Evolutionary conservation across 192 early-diverging fungal species (phyloP).

Genomic region (Gamsiella multidivaricata): DNA sequence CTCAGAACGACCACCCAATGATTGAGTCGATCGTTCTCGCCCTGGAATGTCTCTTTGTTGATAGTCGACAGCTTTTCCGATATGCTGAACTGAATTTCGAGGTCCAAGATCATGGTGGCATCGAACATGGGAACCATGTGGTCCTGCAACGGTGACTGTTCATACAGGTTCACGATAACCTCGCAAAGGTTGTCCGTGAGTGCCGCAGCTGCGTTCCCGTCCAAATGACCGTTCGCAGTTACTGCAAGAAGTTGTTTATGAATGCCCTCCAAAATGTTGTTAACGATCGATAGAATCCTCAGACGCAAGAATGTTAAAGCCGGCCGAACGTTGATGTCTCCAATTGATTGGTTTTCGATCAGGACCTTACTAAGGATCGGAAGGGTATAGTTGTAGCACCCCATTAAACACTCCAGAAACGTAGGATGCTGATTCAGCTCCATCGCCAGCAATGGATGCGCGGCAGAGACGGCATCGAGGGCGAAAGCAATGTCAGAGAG

Average conservation of each 20-base stretch:
- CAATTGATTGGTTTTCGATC: slow-evolving; percentile 7
- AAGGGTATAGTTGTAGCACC: slow-evolving; percentile 51
- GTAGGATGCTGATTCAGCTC: slow-evolving; percentile 33
- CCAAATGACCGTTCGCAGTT: slow-evolving; percentile 18
- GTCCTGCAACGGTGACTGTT: slow-evolving; percentile 69
- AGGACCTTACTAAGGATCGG: slow-evolving; percentile 20
- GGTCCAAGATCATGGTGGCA: slow-evolving; percentile 87
- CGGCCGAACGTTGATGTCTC: slow-evolving; percentile 16
- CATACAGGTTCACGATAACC: slow-evolving; percentile 68
- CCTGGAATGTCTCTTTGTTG: slow-evolving; percentile 47
- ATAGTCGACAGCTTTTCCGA: slow-evolving; percentile 64
- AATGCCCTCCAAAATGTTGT: slow-evolving; percentile 61
- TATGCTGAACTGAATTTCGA: slow-evolving; percentile 80
- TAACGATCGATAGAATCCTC: slow-evolving; percentile 60
- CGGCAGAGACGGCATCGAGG: slow-evolving; percentile 52
- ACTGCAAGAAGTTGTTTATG: slow-evolving; percentile 58
- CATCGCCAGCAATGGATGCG: slow-evolving; percentile 27
- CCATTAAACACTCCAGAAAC: slow-evolving; percentile 41
- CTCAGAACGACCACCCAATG: slow-evolving; percentile 38
- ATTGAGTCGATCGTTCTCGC: slow-evolving; percentile 56
- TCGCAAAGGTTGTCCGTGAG: slow-evolving; percentile 59
- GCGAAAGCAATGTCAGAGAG: slow-evolving; percentile 46
- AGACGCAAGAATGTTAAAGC: slow-evolving; percentile 58
- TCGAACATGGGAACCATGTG: slow-evolving; percentile 67
- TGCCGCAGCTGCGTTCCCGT: slow-evolving; percentile 18